Conservation (phyloP, 345 rosid genomes). For the Camelina neglecta region DNA sequence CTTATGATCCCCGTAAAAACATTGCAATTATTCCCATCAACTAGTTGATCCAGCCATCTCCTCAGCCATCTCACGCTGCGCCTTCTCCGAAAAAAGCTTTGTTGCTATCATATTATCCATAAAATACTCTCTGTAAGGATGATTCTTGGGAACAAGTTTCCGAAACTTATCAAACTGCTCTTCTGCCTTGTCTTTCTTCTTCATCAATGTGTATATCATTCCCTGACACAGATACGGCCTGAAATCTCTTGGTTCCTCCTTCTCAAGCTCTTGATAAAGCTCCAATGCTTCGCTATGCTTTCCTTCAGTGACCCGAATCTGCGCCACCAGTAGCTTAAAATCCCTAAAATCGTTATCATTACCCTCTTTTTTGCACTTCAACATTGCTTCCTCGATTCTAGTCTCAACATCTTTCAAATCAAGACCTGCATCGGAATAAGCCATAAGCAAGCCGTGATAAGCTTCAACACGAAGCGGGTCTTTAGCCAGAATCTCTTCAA, state of each 20-base stretch:
- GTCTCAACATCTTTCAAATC: slow-evolving; percentile 55
- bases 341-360: slow-evolving; percentile 64
- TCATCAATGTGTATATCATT: slow-evolving; percentile 72
- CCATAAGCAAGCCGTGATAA: slow-evolving; percentile 85
- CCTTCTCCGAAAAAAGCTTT: slow-evolving; percentile 66
- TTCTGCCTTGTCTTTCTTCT: slow-evolving; percentile 84
- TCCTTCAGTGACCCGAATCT: slow-evolving; percentile 73
- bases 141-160: slow-evolving; percentile 81
- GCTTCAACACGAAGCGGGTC: slow-evolving; percentile 88
- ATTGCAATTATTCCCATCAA: slow-evolving; percentile 31
- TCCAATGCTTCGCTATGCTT: slow-evolving; percentile 74
- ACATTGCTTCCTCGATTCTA: slow-evolving; percentile 73
- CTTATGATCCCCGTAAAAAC: slow-evolving; percentile 4
- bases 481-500: slow-evolving; percentile 70
- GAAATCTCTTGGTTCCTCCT: slow-evolving; percentile 90
- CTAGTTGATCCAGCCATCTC: slow-evolving; percentile 47
- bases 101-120: slow-evolving; percentile 74
- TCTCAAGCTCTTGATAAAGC: slow-evolving; percentile 73
- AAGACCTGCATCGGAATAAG: slow-evolving; percentile 60
- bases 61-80: slow-evolving; percentile 54
- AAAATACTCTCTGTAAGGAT: slow-evolving; percentile 82
- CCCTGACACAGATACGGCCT: slow-evolving; percentile 93
- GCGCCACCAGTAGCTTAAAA: slow-evolving; percentile 81
- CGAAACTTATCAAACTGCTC: slow-evolving; percentile 76
- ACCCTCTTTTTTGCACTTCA: slow-evolving; percentile 69